phyloP scores from a whole-genome alignment of 768 basidiomycete genomes.

The Neoboletus brunneissimus region DNA sequence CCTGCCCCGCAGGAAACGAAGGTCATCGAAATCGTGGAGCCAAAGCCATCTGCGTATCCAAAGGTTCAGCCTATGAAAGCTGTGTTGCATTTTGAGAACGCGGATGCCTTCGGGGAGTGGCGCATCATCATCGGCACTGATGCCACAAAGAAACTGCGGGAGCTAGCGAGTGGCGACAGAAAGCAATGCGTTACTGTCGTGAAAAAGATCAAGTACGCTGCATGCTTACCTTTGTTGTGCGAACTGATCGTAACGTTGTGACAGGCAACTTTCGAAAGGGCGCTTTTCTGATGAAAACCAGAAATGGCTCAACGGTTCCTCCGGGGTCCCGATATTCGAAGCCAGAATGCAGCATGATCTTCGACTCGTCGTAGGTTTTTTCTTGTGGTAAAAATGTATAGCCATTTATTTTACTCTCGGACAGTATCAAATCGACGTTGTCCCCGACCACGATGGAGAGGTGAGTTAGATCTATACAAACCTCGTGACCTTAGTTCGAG shows the following conservation, averaged over 20 bases:
- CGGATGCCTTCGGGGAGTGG: constrained; percentile 65
- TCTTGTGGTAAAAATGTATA: background rate
- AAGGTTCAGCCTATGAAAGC: constrained; percentile 57
- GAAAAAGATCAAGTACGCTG: constrained; percentile 64
- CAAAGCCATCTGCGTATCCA: constrained; percentile 33
- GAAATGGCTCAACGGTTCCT: constrained; percentile 48
- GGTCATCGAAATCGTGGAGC: background rate
- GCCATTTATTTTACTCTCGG: constrained; percentile 4
- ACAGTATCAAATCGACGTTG: constrained; percentile 51
- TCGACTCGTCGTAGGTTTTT: constrained; percentile 45
- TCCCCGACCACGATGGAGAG: constrained; percentile 33
- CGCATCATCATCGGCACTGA: constrained; percentile 51
- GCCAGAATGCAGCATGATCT: constrained; percentile 61
- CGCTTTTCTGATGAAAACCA: constrained; percentile 70
- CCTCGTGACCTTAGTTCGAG: background rate
- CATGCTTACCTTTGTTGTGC: background rate
- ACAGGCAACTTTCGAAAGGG: constrained; percentile 65
- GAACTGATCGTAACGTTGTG: background rate
- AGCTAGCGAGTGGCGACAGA: constrained; percentile 42
- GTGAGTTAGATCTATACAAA: constrained; percentile 16
- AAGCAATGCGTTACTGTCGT: constrained; percentile 52
- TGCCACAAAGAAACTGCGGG: constrained; percentile 49
- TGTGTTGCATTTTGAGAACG: constrained; percentile 57
- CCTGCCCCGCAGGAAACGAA: background rate
- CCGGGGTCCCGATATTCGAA: constrained; percentile 59